Evolutionary conservation across 176 grass and related monocot genomes (phyloP).

Genomic region (Cenchrus americanus): DNA sequence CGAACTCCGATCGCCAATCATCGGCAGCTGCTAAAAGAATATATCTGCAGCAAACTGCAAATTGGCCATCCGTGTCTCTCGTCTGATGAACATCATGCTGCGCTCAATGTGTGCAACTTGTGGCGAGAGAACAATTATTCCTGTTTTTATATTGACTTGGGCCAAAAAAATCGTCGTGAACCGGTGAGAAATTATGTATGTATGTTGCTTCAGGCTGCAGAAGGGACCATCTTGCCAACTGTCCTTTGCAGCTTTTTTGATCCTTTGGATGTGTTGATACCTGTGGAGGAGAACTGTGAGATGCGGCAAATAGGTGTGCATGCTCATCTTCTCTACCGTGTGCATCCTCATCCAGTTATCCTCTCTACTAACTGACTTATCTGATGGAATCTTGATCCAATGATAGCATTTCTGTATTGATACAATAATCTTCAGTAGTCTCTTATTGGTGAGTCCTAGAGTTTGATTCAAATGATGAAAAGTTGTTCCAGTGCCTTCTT

Average conservation of each 20-base stretch:
- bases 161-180: not conserved
- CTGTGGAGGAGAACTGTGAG: slow-evolving; percentile 18
- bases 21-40: not conserved
- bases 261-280: slow-evolving; percentile 12
- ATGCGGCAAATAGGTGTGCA: slow-evolving; percentile 3
- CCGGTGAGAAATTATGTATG: slow-evolving; percentile 4
- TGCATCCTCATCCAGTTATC: not conserved
- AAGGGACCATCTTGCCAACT: slow-evolving; percentile 41
- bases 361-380: not conserved
- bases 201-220: slow-evolving; percentile 46
- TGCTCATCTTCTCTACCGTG: not conserved
- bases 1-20: slow-evolving; percentile 37
- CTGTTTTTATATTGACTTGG: not conserved
- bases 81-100: slow-evolving; percentile 27
- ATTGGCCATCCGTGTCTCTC: slow-evolving; percentile 25
- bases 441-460: slow-evolving; percentile 12
- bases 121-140: slow-evolving; percentile 8
- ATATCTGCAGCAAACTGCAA: slow-evolving; percentile 12
- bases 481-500: not conserved
- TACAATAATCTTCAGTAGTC: slow-evolving; percentile 15
- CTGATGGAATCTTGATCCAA: not conserved
- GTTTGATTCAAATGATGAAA: slow-evolving; percentile 3
- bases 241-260: slow-evolving; percentile 16
- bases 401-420: not conserved
- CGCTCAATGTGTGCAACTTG: slow-evolving; percentile 11